These are phyloP conservation scores for Dichomitus squalens DNA, from an alignment of 1,284 basidiomycete species.

Conservation along the genomic window DNA sequence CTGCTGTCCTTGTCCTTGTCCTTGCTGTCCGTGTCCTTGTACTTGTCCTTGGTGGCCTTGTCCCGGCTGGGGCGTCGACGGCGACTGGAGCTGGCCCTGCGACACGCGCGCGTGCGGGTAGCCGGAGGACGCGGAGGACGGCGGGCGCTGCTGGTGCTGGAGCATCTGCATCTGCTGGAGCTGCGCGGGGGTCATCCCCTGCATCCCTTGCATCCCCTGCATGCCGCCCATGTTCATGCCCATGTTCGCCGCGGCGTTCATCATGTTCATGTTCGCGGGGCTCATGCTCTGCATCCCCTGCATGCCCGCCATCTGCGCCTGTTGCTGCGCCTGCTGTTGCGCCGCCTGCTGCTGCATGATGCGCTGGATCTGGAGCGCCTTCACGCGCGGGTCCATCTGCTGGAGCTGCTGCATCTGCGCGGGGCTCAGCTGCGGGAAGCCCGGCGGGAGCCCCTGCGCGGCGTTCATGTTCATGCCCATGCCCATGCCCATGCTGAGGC, in stretches of 20 bases:
- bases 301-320: conserved; percentile 10
- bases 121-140: not conserved
- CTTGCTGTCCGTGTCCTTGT: not conserved
- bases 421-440: conserved; percentile 16
- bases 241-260: conserved; percentile 9
- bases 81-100: conserved; percentile 15
- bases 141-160: conserved; percentile 16
- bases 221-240: conserved; percentile 2
- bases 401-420: conserved; percentile 21
- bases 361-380: conserved; percentile 20
- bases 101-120: conserved; percentile 15
- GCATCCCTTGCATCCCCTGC: conserved; percentile 10
- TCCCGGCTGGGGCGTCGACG: conserved; percentile 8
- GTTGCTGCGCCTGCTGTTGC: not conserved
- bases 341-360: conserved; percentile 5
- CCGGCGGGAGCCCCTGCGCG: not conserved
- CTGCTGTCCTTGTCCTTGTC: not conserved
- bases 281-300: conserved; percentile 8
- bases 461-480: not conserved
- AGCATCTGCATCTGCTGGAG: conserved; percentile 24
- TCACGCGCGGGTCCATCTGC: conserved; percentile 22
- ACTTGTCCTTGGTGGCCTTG: not conserved
- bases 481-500: conserved; percentile 3
- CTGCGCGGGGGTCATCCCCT: conserved; percentile 18
- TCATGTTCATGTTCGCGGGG: too few relatives aligned